These are phyloP conservation scores for Arthromyces matolae DNA, from an alignment of 768 basidiomycete species.

Conservation along the genomic window DNA sequence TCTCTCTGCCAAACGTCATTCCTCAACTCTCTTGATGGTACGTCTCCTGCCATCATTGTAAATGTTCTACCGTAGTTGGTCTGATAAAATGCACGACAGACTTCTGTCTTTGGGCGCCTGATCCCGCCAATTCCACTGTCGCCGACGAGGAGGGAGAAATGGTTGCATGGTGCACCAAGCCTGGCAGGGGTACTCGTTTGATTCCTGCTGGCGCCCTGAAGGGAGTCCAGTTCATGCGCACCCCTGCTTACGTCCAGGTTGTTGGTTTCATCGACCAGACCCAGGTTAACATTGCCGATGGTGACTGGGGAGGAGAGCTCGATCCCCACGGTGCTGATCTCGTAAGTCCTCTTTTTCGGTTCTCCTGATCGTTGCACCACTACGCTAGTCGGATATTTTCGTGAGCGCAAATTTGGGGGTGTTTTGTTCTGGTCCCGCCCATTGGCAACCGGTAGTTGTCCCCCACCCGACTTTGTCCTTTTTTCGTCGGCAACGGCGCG, in stretches of 20 bases:
- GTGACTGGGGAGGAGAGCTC: constrained; percentile 67
- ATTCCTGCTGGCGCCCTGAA: constrained; percentile 55
- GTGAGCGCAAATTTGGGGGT: too few species aligned
- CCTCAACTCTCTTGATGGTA: constrained; percentile 54
- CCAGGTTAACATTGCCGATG: constrained; percentile 40
- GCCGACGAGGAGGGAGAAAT: constrained; percentile 57
- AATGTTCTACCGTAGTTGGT: not conserved
- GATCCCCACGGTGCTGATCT: constrained; percentile 61
- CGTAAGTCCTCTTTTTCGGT: constrained; percentile 1
- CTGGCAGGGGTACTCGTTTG: constrained; percentile 57
- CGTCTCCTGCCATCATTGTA: constrained; percentile 5
- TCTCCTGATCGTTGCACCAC: not conserved
- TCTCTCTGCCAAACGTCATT: constrained; percentile 63
- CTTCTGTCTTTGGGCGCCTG: constrained; percentile 58
- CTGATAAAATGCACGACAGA: constrained; percentile 30
- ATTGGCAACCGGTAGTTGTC: too few species aligned
- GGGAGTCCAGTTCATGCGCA: constrained; percentile 54
- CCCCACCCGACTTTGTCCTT: too few species aligned
- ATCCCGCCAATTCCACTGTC: constrained; percentile 41
- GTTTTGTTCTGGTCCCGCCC: too few species aligned
- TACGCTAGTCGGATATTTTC: not conserved
- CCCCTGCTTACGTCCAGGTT: constrained; percentile 51
- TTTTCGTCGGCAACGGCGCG: too few species aligned
- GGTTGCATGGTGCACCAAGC: constrained; percentile 69
- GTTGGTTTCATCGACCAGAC: constrained; percentile 58